phyloP scores from a whole-genome alignment of 306 rosid species.

The Lathyrus sativus region DNA sequence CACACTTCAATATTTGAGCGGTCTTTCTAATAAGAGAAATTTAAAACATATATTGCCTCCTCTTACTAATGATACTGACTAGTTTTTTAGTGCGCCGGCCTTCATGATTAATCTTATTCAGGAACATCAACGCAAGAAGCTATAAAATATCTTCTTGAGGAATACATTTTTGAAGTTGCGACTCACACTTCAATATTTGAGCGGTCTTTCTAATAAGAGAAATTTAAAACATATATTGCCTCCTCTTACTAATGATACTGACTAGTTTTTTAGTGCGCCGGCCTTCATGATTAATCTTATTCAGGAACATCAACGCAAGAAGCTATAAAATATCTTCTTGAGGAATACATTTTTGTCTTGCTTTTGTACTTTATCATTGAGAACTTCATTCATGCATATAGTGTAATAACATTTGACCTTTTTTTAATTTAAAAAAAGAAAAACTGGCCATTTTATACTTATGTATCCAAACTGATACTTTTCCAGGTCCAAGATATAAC shows the following conservation, averaged over 20 bases:
- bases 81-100: background rate
- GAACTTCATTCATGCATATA: slow-evolving; percentile 7
- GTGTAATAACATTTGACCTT: slow-evolving; percentile 14
- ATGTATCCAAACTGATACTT: slow-evolving; percentile 30
- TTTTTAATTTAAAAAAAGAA: background rate
- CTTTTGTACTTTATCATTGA: slow-evolving; percentile 22
- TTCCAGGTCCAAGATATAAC: slow-evolving; percentile 76
- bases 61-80: background rate
- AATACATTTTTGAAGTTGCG: background rate
- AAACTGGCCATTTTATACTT: slow-evolving; percentile 5
- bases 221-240: background rate
- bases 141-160: slow-evolving; percentile 15
- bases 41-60: background rate
- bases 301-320: slow-evolving; percentile 8
- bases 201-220: slow-evolving; percentile 14
- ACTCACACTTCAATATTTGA: background rate
- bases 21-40: slow-evolving; percentile 14
- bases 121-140: slow-evolving; percentile 14
- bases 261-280: background rate
- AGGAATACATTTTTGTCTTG: slow-evolving; percentile 25
- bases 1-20: background rate
- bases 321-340: slow-evolving; percentile 16
- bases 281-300: background rate
- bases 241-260: background rate
- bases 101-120: background rate